Base-by-base conservation (phyloP, 2,329 filamentous ascomycete genomes). In the Neocatenulostroma microsporum region DNA sequence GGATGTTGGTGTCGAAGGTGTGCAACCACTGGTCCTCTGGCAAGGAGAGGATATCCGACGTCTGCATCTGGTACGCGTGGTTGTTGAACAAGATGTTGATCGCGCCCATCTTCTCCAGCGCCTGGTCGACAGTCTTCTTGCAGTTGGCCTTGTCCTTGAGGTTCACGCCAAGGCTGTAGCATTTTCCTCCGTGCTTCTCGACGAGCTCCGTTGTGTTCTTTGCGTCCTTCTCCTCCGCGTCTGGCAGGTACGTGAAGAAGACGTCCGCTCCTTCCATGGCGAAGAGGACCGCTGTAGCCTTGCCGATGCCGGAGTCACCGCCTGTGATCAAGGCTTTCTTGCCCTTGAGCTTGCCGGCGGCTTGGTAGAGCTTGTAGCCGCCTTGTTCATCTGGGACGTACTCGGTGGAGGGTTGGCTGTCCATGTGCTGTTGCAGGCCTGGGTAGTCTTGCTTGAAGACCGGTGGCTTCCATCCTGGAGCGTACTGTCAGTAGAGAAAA, bases 1-100 rank as follows among this genome's bases (percentile, higher is more conserved):
- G 81, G 53, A 91, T 87, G 64, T 91, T 93, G 31, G 78, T 84
- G 61, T 85, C 71, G 63, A 93, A 89, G 0, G 83, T 89, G 41
- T 78, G 69, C 34, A 80, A 51, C 84, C 83, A 91, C 64, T 91
- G 84, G 4, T 85, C 81, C 74, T 87, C 82, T 18, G 73, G 62
- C 1, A 91, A 62, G 29, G 87, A 81, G 29, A 68, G 66, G 58
- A 89, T 89, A 46, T 82, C 74, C 39, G 79, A 66, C 17, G 76
- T 65, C 73, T 84, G 80, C 72, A 83, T 82, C 62, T 87, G 78
- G 57, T 74, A 84, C 0, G 80, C 59, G 24, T 79, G 77, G 50
- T 86, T 87, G 62, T 86, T 76, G 56, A 80, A 78, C 6, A 85
- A 61, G 24, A 89, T 83, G 53, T 89, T 80, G 40, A 93, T 75